Evolutionary conservation across 2,329 filamentous ascomycete species (phyloP), one percentile per base, ranked within the genome.

Genomic region (Penicillium sp.): DNA sequence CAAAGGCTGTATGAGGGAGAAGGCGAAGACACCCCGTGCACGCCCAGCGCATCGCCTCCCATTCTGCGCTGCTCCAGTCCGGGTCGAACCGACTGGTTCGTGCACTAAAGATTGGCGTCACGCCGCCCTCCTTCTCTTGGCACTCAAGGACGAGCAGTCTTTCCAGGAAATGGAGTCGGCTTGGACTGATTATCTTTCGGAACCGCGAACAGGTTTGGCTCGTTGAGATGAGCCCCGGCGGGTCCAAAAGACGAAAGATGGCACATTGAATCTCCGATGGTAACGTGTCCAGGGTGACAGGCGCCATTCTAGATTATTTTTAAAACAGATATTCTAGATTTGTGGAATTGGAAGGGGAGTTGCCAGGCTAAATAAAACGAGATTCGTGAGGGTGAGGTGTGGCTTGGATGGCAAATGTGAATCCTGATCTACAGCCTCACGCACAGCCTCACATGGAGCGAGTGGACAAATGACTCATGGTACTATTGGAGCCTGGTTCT

Each of bases 111-210:
- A 30, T 4, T 4, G 39, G 34, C 1, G 33, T 33, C 2, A 36
- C 19, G 3, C 43, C 39, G 4, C 43, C 43, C 10, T 34, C 16
- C 19, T 34, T 23, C 29, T 38, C 40, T 9, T 16, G 16, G 16
- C 36, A 45, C 25, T 44, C 45, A 7, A 47, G 30, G 14, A 33
- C 32, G n/a, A 44, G 30, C 10, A 47, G 15, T 21, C 45, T 34
- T 25, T 47, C 41, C 2, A 44, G n/a, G 4, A 44, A 25, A 28
- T 41, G 23, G 5, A 5, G 23, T 26, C 27, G 39, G 9, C 29
- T 17, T 23, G 43, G 43, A 3, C 36, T 25, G 13, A 45, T 30
- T 4, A 39, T 21, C 8, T 26, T 19, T 9, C 39, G 43, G 10
- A 45, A 46, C 8, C 32, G 29, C 9, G 15, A 18, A 13, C n/a